Conservation (phyloP, 345 rosid genomes). For the Eucalyptus grandis region DNA sequence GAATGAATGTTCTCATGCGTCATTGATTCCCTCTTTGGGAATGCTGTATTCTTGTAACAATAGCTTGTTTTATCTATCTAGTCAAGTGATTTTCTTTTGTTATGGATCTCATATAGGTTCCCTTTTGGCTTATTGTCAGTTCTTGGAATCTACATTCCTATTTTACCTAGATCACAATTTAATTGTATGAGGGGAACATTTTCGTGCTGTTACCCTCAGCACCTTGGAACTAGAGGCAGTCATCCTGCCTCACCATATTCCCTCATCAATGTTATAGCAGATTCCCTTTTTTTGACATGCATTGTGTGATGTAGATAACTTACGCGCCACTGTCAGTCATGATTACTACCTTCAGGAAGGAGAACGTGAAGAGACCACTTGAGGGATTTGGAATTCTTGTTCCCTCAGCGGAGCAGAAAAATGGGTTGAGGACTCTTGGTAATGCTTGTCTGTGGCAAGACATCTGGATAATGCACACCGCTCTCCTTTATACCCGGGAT, state of each 20-base stretch:
- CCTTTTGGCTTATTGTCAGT: not conserved
- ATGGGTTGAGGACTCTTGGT: conserved; percentile 90
- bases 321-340: conserved; percentile 82
- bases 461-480: not conserved
- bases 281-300: not conserved
- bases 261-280: not conserved
- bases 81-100: not conserved
- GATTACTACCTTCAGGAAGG: conserved; percentile 75
- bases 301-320: conserved; percentile 29
- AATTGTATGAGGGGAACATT: not conserved
- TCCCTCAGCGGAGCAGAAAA: conserved; percentile 76
- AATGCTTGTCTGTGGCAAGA: not conserved
- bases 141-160: not conserved
- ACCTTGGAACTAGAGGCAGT: not conserved
- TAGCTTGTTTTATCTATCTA: not conserved
- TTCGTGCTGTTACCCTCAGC: not conserved
- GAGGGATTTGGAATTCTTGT: conserved; percentile 96
- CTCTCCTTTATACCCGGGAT: not conserved
- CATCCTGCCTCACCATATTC: not conserved
- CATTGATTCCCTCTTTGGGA: not conserved
- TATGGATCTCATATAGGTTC: not conserved
- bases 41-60: not conserved
- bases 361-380: conserved; percentile 78
- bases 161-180: not conserved
- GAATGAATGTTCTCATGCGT: not conserved